Evolutionary conservation across 176 grass and related monocot genomes (phyloP).

Genomic region (Zoysia japonica): DNA sequence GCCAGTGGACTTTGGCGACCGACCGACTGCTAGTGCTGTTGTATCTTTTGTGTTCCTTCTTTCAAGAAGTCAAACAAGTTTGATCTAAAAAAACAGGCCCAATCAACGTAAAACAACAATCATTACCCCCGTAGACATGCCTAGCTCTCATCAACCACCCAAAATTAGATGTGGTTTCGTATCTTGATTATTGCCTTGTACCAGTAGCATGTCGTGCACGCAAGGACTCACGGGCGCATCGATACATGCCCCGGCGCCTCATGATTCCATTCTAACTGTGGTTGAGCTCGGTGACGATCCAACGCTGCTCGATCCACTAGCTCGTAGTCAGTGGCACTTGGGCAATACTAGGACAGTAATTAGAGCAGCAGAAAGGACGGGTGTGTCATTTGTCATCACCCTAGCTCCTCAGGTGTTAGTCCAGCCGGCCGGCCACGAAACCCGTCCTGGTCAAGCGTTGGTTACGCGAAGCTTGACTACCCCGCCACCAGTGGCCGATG

Average conservation of each 20-base stretch:
- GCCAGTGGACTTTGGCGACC: not conserved
- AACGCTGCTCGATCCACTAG: not conserved
- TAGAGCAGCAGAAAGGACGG: not conserved
- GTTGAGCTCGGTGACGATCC: not conserved
- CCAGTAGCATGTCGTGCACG: conserved; percentile 20
- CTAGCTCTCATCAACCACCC: conserved; percentile 24
- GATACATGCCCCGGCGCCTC: not conserved
- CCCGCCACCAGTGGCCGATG: not conserved
- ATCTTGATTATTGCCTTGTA: not conserved
- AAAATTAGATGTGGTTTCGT: not conserved
- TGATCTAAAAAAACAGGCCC: not conserved
- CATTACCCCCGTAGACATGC: conserved; percentile 20
- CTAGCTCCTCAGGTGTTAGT: not conserved
- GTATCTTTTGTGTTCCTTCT: too few relatives aligned
- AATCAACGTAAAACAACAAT: conserved; percentile 17
- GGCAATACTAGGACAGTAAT: too few relatives aligned
- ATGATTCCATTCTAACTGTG: not conserved
- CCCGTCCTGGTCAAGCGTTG: not conserved
- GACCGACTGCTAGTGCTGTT: not conserved
- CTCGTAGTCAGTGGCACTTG: not conserved
- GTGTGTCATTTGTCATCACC: not conserved
- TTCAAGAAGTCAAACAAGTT: conserved; percentile 24
- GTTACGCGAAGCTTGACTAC: not conserved
- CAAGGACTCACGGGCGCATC: not conserved
- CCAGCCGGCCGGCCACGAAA: not conserved